These are phyloP conservation scores for Umbelopsis sp. DNA, from an alignment of 192 early-diverging fungal species.

Conservation along the genomic window DNA sequence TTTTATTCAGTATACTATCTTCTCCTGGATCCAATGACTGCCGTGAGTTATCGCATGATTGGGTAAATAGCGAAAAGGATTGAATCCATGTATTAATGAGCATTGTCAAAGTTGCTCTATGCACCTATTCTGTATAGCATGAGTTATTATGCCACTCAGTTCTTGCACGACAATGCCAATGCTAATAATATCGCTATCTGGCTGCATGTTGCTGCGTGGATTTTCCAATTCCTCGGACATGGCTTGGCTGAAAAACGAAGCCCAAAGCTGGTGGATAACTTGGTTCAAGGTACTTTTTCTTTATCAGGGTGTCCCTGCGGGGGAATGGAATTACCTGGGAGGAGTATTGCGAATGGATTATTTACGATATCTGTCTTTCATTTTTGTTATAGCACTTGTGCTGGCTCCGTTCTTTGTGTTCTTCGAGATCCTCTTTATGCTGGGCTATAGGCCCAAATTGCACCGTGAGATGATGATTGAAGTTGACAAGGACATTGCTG, in stretches of 20 bases:
- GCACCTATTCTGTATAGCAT: constrained; percentile 66
- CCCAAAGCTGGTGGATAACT: constrained; percentile 86
- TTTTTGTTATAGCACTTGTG: constrained; percentile 68
- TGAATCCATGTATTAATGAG: not conserved
- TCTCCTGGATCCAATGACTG: constrained; percentile 69
- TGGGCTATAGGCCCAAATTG: constrained; percentile 79
- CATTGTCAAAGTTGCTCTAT: constrained; percentile 33
- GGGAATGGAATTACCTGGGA: not conserved
- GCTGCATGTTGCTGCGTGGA: constrained; percentile 79
- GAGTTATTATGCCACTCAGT: constrained; percentile 67
- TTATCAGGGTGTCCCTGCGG: not conserved
- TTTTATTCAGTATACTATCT: constrained; percentile 79
- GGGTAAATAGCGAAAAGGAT: not conserved
- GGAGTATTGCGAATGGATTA: too few relatives aligned
- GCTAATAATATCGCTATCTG: constrained; percentile 57
- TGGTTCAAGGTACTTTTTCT: constrained; percentile 70
- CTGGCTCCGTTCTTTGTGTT: constrained; percentile 96
- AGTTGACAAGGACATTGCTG: constrained; percentile 58
- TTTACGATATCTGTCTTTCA: not conserved
- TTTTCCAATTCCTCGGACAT: constrained; percentile 90
- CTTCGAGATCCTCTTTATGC: constrained; percentile 78
- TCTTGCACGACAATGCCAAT: constrained; percentile 48
- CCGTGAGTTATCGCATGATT: constrained; percentile 51
- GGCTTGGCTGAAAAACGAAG: constrained; percentile 84
- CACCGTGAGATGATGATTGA: constrained; percentile 61